These are phyloP conservation scores for Pleoardoris graminearum DNA, from an alignment of 2,329 filamentous ascomycete genomes.

Conservation along the genomic window DNA sequence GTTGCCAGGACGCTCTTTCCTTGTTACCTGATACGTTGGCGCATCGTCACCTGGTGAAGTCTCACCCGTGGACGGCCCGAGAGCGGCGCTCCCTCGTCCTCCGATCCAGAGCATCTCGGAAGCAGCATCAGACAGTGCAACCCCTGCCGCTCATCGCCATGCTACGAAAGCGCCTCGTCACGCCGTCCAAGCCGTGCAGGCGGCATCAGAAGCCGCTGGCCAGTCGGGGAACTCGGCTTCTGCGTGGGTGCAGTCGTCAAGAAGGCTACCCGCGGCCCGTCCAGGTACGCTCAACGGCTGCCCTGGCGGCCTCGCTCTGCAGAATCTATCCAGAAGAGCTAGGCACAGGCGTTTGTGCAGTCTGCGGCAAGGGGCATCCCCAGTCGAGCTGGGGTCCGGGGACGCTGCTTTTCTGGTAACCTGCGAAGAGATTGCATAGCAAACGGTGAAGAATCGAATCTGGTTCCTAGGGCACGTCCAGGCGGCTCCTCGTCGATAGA, in stretches of 20 bases:
- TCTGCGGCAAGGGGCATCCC: background rate
- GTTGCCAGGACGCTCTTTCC: background rate
- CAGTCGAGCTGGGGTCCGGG: background rate
- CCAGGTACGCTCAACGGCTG: constrained; percentile 6
- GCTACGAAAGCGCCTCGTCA: background rate
- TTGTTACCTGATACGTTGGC: too few species aligned
- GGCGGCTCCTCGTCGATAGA: constrained; percentile 5
- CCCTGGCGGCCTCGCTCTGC: background rate
- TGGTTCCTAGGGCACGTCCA: background rate
- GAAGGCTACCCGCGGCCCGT: background rate
- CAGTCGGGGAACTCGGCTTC: constrained; percentile 2
- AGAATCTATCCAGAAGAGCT: background rate
- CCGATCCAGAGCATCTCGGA: background rate
- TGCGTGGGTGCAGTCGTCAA: background rate
- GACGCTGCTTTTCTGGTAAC: background rate
- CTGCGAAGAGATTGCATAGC: background rate
- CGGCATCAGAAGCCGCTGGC: background rate
- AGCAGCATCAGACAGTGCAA: background rate
- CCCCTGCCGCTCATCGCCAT: background rate
- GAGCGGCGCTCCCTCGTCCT: too few species aligned
- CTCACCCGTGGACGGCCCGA: too few species aligned
- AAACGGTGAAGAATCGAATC: constrained; percentile 1
- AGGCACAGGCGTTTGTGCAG: background rate
- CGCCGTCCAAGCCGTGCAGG: background rate
- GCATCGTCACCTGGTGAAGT: too few species aligned